Base-by-base conservation (phyloP, 345 rosid species). In the Gynandropsis gynandra region DNA sequence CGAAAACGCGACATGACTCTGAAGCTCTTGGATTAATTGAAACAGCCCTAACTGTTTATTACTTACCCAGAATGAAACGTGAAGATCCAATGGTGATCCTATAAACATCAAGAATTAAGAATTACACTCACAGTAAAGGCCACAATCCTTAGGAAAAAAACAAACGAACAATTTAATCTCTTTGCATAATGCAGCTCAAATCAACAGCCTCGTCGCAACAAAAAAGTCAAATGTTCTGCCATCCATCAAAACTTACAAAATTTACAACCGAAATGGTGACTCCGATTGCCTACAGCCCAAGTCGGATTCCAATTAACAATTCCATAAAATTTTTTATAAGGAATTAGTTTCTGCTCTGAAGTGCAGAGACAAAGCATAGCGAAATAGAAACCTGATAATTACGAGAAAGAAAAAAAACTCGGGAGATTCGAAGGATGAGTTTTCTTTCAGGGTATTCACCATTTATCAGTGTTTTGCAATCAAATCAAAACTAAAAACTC, bases 1-100 rank as follows among this genome's bases (percentile, higher is more conserved):
- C 88, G 80, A 66, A 89, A 72, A 60, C 93, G 74, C 10, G 90
- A 81, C 97, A 89, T 89, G 20, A 54, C 47, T 50, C 19, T 47
- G 9, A 59, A 68, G 41, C 42, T 65, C 54, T 35, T 43, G 20
- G 4, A 52, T 36, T 39, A 21, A 38, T 1, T 29, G 8, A 39
- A 37, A 37, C 38, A 24, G 16, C 18, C 35, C 44, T 20, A 34
- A 18, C 29, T 14, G 13, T 62, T 48, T 27, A 52, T 16, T 56
- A 9, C 36, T 21, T 9, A 42, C 42, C 63, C 20, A 56, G 9
- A 27, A 17, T 18, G 44, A 50, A 64, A 36, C 14, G 16, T 19
- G 7, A 27, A 37, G 58, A 17, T 1, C 15, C 37, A 11, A 15
- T 24, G 29, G 34, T 56, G 49, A 35, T 42, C 42, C 34, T 17